Evolutionary conservation across 2,329 filamentous ascomycete species (phyloP), one percentile per base, ranked within the genome.

Genomic region (Aulographum hederae): DNA sequence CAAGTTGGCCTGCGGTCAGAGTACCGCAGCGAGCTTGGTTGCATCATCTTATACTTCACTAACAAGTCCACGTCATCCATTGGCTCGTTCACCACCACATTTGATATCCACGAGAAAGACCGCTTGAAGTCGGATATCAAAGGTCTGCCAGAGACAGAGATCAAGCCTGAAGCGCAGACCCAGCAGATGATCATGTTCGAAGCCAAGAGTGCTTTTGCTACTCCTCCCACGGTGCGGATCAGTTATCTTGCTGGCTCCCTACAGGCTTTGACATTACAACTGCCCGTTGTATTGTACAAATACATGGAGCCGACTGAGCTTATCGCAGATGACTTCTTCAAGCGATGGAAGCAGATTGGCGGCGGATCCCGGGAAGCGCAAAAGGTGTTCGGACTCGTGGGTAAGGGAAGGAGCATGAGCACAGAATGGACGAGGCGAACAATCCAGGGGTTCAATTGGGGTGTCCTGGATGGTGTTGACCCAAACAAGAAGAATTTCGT

Each of bases 291-390:
- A 1, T 69, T 86, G 33, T 86, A 95, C 56, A 93, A 94, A 51
- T 98, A 93, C 48, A 94, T 95, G 84, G 85, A 94, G 39, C 72
- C 80, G 0, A 85, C 89, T 0, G 77, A 89, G 34, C 62, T 98
- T 25, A 70, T 70, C 5, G 73, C 77, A 0, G 89, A 98, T 32
- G 89, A 98, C 49, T 98, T 95, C 57, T 98, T 98, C 69, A 94
- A 91, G 63, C 68, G 91, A 32, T 98, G 89, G 89, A 91, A 93
- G 63, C 89, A 98, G 57, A 95, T 98, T 44, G 89, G 89, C 10
- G 82, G 79, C 4, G 71, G 72, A 2, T 76, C 85, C 1, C 70
- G 91, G 18, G 91, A 98, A 53, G 75, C 80, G 0, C 89, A 98
- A 51, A 69, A 69, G 30, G 82, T 95, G 19, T 91, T 98, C 52